phyloP scores from a whole-genome alignment of 306 rosid species.

The Pyrus betulifolia region DNA sequence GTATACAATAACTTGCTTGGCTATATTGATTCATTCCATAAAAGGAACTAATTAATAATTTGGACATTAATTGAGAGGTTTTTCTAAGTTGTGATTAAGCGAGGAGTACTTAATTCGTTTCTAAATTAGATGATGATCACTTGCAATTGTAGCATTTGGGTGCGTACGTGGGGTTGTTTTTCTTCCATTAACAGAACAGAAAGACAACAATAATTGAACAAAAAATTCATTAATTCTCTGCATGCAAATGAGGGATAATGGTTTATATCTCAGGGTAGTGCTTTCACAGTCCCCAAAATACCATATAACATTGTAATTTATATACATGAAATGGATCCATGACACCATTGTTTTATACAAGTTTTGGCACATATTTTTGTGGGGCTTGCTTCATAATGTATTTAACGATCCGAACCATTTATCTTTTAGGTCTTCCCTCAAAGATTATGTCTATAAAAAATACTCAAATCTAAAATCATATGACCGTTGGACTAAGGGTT shows the following conservation, averaged over 20 bases:
- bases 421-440: too few relatives aligned
- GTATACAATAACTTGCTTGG: not conserved
- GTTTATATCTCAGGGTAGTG: not conserved
- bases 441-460: too few relatives aligned
- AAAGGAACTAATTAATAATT: too few relatives aligned
- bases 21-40: too few relatives aligned
- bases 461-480: too few relatives aligned
- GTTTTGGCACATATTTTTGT: too few relatives aligned
- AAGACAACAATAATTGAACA: not conserved
- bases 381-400: too few relatives aligned
- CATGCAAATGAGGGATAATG: not conserved
- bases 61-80: not conserved
- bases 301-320: not conserved
- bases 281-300: not conserved
- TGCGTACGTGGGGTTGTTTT: not conserved
- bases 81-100: too few relatives aligned
- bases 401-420: too few relatives aligned
- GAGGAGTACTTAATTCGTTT: not conserved
- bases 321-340: too few relatives aligned
- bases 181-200: not conserved
- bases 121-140: not conserved
- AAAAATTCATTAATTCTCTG: not conserved
- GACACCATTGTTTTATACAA: too few relatives aligned
- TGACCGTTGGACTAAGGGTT: too few relatives aligned
- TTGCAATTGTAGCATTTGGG: not conserved